Evolutionary conservation across 176 grass and related monocot genomes (phyloP), one percentile per base, ranked within the genome.

Genomic region (Eleusine indica): DNA sequence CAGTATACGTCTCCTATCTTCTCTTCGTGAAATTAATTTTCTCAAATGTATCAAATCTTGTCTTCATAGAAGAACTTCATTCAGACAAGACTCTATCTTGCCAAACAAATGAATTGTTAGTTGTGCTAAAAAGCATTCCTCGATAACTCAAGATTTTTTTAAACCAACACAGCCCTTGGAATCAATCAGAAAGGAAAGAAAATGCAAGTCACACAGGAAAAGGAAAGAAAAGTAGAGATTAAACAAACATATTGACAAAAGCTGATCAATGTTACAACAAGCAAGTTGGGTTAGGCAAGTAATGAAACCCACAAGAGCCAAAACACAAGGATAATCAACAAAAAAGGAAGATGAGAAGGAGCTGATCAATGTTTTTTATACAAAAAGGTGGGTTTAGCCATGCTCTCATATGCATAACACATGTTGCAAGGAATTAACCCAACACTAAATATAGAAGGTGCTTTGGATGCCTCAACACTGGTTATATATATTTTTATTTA

Each of bases 31-130:
- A 94, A 92, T 82, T 92, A 94, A 74, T 86, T 91, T 94, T 85
- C 87, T 90, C 80, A 84, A 84, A 74, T 41, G 87, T 90, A 90
- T 79, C 85, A 77, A 86, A 80, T 86, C 89, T 90, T 91, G 87
- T 92, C 93, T 92, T 92, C 88, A 77, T 85, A 90, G 85, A 94
- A 84, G 87, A 88, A 92, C 87, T 89, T 90, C 91, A 81, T 89
- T 80, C 73, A 79, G 74, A 91, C 78, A 89, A 94, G 85, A 94
- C 87, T 86, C 78, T 89, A 88, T 77, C 87, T 91, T 89, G 83
- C 83, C 87, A 92, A 85, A 68, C 74, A 91, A 92, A 92, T 84
- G 82, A 94, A 90, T 81, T 78, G 87, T 87, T 88, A 94, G 85
- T 71, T 86, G 74, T 90, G 67, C 76, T 90, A 86, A 90, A 89